phyloP scores from a whole-genome alignment of 2,329 filamentous ascomycete genomes.

The Aureobasidium sp. region DNA sequence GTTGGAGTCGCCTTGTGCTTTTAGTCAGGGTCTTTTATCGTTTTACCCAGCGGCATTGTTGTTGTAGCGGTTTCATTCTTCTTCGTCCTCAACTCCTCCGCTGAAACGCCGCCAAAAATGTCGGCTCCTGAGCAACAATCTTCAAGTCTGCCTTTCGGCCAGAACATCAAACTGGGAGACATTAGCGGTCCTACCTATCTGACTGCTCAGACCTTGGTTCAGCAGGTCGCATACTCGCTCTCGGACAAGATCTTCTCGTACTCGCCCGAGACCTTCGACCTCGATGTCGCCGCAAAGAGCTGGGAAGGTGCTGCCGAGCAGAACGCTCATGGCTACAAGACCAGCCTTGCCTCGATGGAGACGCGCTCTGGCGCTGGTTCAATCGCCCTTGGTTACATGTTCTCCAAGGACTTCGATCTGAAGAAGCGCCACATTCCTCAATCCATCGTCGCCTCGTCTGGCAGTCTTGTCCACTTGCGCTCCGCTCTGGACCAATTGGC shows the following conservation, averaged over 20 bases:
- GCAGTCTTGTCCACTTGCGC: constrained; percentile 72
- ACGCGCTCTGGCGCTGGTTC: constrained; percentile 82
- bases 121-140: constrained; percentile 28
- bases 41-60: constrained; percentile 5
- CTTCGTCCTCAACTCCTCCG: neutral
- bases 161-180: constrained; percentile 44
- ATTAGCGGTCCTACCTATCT: constrained; percentile 87
- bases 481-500: constrained; percentile 85
- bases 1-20: constrained; percentile 7
- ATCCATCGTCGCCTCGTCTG: constrained; percentile 78
- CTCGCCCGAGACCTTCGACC: constrained; percentile 86
- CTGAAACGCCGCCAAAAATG: neutral
- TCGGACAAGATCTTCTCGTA: constrained; percentile 98
- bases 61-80: neutral
- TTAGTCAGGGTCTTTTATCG: neutral
- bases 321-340: constrained; percentile 77
- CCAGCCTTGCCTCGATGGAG: constrained; percentile 72
- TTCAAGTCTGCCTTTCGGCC: constrained; percentile 47
- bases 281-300: constrained; percentile 72
- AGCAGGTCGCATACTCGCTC: constrained; percentile 90
- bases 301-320: constrained; percentile 65
- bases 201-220: constrained; percentile 85
- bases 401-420: constrained; percentile 92
- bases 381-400: constrained; percentile 92
- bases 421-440: constrained; percentile 88